These are phyloP conservation scores for Daldinia bambusicola DNA, from an alignment of 495 filamentous ascomycete genomes.

Conservation along the genomic window DNA sequence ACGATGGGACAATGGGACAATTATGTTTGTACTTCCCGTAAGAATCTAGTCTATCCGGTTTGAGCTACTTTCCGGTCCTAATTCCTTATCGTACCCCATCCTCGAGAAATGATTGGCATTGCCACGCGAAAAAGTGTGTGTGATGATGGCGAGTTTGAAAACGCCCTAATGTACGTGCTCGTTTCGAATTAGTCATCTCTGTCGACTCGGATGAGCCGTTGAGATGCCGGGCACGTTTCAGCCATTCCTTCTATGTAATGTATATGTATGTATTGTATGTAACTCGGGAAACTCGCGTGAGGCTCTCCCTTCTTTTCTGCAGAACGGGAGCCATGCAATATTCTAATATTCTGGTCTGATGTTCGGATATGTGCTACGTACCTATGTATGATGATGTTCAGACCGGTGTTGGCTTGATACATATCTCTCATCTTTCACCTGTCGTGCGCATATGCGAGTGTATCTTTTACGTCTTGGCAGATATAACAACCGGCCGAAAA, in stretches of 20 bases:
- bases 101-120: conserved; percentile 42
- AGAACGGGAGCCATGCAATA: conserved; percentile 18
- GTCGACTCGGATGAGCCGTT: conserved; percentile 45
- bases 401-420: conserved; percentile 31
- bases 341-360: conserved; percentile 28
- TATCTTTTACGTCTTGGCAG: conserved; percentile 1
- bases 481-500: conserved; percentile 28
- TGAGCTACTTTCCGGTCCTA: conserved; percentile 35
- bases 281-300: conserved; percentile 40
- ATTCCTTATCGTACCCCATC: conserved; percentile 27
- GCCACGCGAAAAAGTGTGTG: conserved; percentile 29
- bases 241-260: conserved; percentile 37
- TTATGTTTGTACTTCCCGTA: conserved; percentile 31
- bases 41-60: conserved; percentile 38
- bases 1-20: conserved; percentile 6
- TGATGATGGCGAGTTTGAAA: conserved; percentile 37
- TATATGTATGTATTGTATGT: background rate
- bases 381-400: conserved; percentile 29
- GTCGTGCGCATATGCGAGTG: conserved; percentile 33
- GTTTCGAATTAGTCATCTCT: conserved; percentile 47
- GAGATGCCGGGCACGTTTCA: conserved; percentile 44
- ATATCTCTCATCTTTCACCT: conserved; percentile 24
- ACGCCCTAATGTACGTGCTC: conserved; percentile 46
- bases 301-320: conserved; percentile 32
- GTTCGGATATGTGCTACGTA: conserved; percentile 16